Evolutionary conservation across 1,284 basidiomycete species (phyloP).

Genomic region (Apiotrichum porosum): DNA sequence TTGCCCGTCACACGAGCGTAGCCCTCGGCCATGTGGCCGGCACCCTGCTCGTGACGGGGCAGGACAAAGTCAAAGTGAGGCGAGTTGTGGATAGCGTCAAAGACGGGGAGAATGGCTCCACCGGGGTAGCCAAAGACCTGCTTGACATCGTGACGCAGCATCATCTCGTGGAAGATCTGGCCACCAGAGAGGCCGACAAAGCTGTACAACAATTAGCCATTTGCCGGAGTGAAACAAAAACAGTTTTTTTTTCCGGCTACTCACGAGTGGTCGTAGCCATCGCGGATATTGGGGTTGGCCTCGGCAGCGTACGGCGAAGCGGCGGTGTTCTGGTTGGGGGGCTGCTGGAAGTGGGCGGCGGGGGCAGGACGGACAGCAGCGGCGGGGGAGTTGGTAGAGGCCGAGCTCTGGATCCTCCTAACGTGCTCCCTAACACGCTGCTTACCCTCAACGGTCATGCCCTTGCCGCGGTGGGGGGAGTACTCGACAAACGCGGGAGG

Average conservation of each 20-base stretch:
- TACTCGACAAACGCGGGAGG: conserved; percentile 16
- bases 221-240: not conserved
- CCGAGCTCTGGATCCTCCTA: conserved; percentile 63
- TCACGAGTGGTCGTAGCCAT: conserved; percentile 40
- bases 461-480: conserved; percentile 22
- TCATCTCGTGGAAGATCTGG: conserved; percentile 99
- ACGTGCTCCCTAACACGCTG: conserved; percentile 63
- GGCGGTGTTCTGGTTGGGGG: conserved; percentile 34
- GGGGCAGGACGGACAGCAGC: conserved; percentile 53
- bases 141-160: conserved; percentile 93
- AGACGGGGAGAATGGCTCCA: conserved; percentile 95
- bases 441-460: conserved; percentile 48
- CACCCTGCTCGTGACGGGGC: conserved; percentile 94
- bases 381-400: conserved; percentile 56
- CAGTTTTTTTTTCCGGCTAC: conserved; percentile 4
- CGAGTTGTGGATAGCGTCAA: conserved; percentile 98
- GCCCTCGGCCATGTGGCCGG: conserved; percentile 98
- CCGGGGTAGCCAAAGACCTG: conserved; percentile 98
- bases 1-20: conserved; percentile 97
- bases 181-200: conserved; percentile 95
- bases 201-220: conserved; percentile 22
- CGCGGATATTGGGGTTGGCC: conserved; percentile 16
- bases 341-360: conserved; percentile 45
- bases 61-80: conserved; percentile 92
- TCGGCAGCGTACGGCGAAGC: conserved; percentile 18